phyloP scores from a whole-genome alignment of 805 yeast species.

The Dipodascopsis tothii region DNA sequence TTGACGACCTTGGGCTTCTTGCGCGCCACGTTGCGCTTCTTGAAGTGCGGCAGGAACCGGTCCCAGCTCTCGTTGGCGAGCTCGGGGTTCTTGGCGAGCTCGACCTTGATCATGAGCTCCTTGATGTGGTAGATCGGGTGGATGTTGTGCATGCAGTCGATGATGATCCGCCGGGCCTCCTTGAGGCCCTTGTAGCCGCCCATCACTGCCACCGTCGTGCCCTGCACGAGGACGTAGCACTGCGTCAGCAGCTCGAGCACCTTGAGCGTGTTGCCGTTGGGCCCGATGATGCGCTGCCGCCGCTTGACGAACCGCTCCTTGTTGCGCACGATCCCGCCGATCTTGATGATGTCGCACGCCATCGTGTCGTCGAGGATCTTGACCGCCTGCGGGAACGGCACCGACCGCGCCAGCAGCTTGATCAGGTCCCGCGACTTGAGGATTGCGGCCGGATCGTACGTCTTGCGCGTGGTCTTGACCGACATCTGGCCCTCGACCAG shows the following conservation, averaged over 20 bases:
- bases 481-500: slow-evolving; percentile 96
- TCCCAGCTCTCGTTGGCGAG: slow-evolving; percentile 95
- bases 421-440: slow-evolving; percentile 91
- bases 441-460: slow-evolving; percentile 89
- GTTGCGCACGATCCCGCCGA: slow-evolving; percentile 79
- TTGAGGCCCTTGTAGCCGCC: slow-evolving; percentile 92
- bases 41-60: slow-evolving; percentile 90
- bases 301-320: slow-evolving; percentile 92
- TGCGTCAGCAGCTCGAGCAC: slow-evolving; percentile 92
- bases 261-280: slow-evolving; percentile 91
- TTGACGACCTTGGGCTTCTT: slow-evolving; percentile 70
- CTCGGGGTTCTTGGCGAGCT: slow-evolving; percentile 89
- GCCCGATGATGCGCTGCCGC: slow-evolving; percentile 93
- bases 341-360: slow-evolving; percentile 94
- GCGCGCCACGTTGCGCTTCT: slow-evolving; percentile 91
- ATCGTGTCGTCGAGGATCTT: slow-evolving; percentile 72
- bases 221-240: slow-evolving; percentile 93
- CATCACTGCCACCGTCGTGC: slow-evolving; percentile 94
- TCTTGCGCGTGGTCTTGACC: slow-evolving; percentile 89
- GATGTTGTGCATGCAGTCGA: slow-evolving; percentile 92
- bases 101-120: slow-evolving; percentile 94
- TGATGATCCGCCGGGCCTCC: slow-evolving; percentile 86
- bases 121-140: slow-evolving; percentile 98
- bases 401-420: slow-evolving; percentile 88
- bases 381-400: slow-evolving; percentile 92